Base-by-base conservation (phyloP, 2,329 filamentous ascomycete species). In the Chaetomiaceae sp. region DNA sequence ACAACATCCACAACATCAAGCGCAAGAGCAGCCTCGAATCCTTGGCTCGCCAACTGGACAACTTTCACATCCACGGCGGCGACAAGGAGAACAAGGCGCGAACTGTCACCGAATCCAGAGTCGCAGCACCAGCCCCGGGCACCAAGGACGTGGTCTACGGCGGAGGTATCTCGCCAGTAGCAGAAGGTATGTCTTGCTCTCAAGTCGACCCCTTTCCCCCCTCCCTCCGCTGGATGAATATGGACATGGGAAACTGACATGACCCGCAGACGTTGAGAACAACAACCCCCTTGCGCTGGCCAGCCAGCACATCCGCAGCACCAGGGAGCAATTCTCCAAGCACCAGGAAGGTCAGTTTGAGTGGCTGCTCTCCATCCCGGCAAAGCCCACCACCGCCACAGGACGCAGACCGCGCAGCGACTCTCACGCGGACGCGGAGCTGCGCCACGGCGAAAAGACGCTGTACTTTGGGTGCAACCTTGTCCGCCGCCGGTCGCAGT, bases 401-500 rank as follows among this genome's bases (percentile, higher is more conserved):
- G 50, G 45, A 25, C 41, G 48, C 50, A 53, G 48, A 35, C 47
- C 50, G 52, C 44, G 53, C 48, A 44, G 30, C 48, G 44, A 46
- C 39, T 54, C 50, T 19, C 49, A 43, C 34, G 54, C 51, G 53
- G 60, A 54, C 37, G 34, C 35, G 39, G 44, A 54, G 37, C 23
- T 48, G 48, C 38, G 45, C 53, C 48, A 39, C 48, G 48, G 53
- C 51, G 43, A 54, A 53, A 64, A 58, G 46, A 68, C 66, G 56
- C 61, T 73, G 16, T 73, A 66, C 54, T 73, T 77, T 57, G 78
- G 77, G 50, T 80, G 77, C 66, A 81, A 78, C 58, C 63, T 81
- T 49, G 59, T 81, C 53, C 67, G 67, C 41, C 68, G 69, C 54
- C 62, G 63, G 45, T 58, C 65, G 43, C 56, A 59, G 13, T 55